Evolutionary conservation across 345 rosid genomes (phyloP), one percentile per base, ranked within the genome.

Genomic region (Boechera stricta): DNA sequence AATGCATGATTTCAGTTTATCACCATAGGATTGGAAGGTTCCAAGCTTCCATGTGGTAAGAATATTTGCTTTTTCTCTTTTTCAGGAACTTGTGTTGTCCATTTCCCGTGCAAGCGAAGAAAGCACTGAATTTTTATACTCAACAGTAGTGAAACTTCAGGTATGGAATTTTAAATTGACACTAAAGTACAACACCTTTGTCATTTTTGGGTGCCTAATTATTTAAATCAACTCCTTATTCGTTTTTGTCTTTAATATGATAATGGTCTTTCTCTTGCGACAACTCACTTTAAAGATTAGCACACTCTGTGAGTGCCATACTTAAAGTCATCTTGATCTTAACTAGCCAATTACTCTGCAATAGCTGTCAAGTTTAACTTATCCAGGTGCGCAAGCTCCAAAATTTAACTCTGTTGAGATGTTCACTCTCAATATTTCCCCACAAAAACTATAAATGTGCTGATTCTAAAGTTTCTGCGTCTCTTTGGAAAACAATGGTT

Each of bases 61-160:
- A 69, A 55, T 62, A 33, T 21, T 62, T 64, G 11, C n/a, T 26
- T 70, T 70, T 7, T 44, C 7, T 74, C 59, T 49, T 64, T 80
- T 49, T 69, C 67, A 94, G 98, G 97, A 87, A 84, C 98, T 92
- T 79, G 84, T 88, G 49, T 77, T 85, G 77, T 87, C 88, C 70
- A 82, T 92, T 53, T 89, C 93, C 77, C 83, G 76, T 78, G 93
- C 95, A 70, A 94, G 97, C 70, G 90, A 87, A 81, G 98, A 94
- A 77, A 89, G 95, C 88, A 94, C 95, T 5, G 97, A 86, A 73
- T 84, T 79, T 76, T 89, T 94, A 82, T 89, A 86, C 81, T 92
- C 93, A 31, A 82, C 95, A 70, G 82, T 92, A 61, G 85, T 87
- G 61, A 92, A 89, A 75, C 94, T 94, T 72, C 98, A 92, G 97